Evolutionary conservation across 345 rosid genomes (phyloP).

Genomic region (Passiflora organensis): DNA sequence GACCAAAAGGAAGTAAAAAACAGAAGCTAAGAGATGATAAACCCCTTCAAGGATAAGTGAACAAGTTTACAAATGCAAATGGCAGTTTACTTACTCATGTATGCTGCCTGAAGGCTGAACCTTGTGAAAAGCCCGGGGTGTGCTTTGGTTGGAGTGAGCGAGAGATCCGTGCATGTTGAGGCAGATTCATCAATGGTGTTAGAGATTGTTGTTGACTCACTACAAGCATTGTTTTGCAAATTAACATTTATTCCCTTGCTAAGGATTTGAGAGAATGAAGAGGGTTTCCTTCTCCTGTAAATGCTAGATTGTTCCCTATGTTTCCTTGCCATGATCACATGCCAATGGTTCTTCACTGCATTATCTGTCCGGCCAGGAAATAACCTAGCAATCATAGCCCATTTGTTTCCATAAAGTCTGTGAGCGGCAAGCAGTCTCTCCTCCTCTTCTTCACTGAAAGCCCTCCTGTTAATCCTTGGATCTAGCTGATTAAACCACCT

Average conservation of each 20-base stretch:
- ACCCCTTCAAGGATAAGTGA: neutral
- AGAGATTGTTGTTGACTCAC: slow-evolving; percentile 39
- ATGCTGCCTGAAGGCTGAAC: slow-evolving; percentile 16
- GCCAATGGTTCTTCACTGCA: slow-evolving; percentile 97
- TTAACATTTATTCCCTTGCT: slow-evolving; percentile 13
- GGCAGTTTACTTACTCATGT: slow-evolving; percentile 39
- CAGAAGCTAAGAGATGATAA: neutral
- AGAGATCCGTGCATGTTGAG: slow-evolving; percentile 55
- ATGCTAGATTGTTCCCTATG: slow-evolving; percentile 59
- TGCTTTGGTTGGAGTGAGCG: slow-evolving; percentile 42
- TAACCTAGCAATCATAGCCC: slow-evolving; percentile 82
- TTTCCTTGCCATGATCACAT: slow-evolving; percentile 88
- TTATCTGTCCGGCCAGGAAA: slow-evolving; percentile 92
- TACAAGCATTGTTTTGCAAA: slow-evolving; percentile 24
- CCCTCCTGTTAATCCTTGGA: slow-evolving; percentile 78
- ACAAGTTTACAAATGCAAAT: neutral
- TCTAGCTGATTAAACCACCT: slow-evolving; percentile 96
- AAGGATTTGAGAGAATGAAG: slow-evolving; percentile 16
- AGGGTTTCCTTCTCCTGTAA: slow-evolving; percentile 41
- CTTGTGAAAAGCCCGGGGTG: slow-evolving; percentile 14
- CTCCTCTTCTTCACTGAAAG: slow-evolving; percentile 80
- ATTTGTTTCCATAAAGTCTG: slow-evolving; percentile 75
- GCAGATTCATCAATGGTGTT: slow-evolving; percentile 43
- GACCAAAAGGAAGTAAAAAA: neutral
- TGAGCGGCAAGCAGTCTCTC: slow-evolving; percentile 66